Evolutionary conservation across 73 alveolate genomes (phyloP), one percentile per base, ranked within the genome.

Genomic region (Paramecium sexaurelia): DNA sequence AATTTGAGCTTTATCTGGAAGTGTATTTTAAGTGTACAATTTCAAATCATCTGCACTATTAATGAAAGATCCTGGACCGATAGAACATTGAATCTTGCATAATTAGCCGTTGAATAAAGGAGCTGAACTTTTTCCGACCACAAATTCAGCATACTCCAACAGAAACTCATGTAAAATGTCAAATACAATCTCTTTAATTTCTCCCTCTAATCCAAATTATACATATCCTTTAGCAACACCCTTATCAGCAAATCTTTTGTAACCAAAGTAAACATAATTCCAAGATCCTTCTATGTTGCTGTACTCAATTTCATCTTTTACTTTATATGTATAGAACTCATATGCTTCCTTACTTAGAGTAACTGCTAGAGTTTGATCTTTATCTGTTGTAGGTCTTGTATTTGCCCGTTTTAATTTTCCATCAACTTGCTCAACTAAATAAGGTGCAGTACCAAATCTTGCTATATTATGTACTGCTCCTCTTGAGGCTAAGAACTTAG

Each of bases 221-320:
- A 69, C 85, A 69, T 32, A 69, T 27, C 56, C 85, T 10, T 69
- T 69, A 0, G 85, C 85, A 0, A 32, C 13, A 17, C 85, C 85
- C 11, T 69, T 69, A 27, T 0, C 13, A 24, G 56, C 85, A 0
- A 35, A n/a, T 35, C 85, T 69, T 27, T 69, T 69, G 8, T 69
- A 69, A 24, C 85, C 85, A 69, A 69, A 69, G 20, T 69, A 69
- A 35, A 69, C 85, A 29, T 69, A 69, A 35, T 69, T 69, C 85
- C 85, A 69, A 27, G 47, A 24, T 3, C 85, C 85, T 32, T 69
- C 85, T 17, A 69, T 24, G 19, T 69, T 35, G 17, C 37, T 40
- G 19, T 24, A 69, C 20, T 27, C 20, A 69, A 69, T 69, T 27
- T 69, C 85, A 69, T 27, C 85, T 32, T 69, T 69, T 13, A 20